Evolutionary conservation across 768 basidiomycete species (phyloP), one percentile per base, ranked within the genome.

Genomic region (Lactarius evosmus): DNA sequence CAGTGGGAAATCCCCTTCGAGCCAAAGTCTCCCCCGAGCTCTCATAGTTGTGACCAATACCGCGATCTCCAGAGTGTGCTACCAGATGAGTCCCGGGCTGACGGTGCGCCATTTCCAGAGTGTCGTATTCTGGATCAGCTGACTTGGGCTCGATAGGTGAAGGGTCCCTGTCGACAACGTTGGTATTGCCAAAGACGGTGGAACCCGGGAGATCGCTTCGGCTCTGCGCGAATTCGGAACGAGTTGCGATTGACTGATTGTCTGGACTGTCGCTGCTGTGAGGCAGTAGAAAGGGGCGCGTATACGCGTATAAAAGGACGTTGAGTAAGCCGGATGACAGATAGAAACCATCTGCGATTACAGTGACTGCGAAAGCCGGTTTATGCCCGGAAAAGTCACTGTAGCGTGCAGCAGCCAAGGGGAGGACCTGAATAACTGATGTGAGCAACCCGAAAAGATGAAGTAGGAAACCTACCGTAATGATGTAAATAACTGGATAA

Each of bases 251-350:
- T 34, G 58, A 25, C 46, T 34, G 52, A 16, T 27, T 4, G 22
- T 52, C 36, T 4, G 56, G 27, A n/a, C 33, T 41, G 52, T 65
- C 56, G 19, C 11, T n/a, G 40, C 34, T 36, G n/a, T 32, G 68
- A 29, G 75, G 78, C n/a, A 80, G 63, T 38, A 80, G 67, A 40
- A 73, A 72, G 19, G 79, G 79, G 9, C 79, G 76, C 4, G 80
- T 80, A 32, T 73, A 58, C 2, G 70, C 57, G 70, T 69, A 73
- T 16, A 83, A 73, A 40, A 78, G 61, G 32, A 78, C 74, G 66
- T 83, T 81, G 66, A 82, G 72, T 30, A 81, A 61, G 4, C 82
- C 82, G 0, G 79, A 82, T 30, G 76, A 73, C 1, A 78, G 72
- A 66, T 78, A 82, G 11, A 82, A 53, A 16, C 76, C 71, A 34